Evolutionary conservation across 129 eudicot species (phyloP).

Genomic region (Tagetes patula): DNA sequence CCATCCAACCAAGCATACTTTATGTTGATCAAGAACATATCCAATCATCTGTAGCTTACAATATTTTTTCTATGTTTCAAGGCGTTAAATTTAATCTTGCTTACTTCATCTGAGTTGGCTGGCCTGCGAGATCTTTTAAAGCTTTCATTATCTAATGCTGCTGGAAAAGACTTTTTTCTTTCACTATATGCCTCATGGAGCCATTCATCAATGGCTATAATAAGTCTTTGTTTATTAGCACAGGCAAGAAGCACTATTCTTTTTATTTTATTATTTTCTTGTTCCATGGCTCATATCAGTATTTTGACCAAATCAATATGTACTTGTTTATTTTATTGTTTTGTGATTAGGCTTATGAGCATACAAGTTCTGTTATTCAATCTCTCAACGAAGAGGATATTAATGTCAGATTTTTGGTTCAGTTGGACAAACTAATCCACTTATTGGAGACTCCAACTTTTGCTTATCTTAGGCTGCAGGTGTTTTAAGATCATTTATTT

Average conservation of each 20-base stretch:
- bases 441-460: conserved; percentile 89
- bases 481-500: conserved; percentile 14
- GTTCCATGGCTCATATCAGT: neutral
- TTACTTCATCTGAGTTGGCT: conserved; percentile 82
- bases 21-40: neutral
- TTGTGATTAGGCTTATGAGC: conserved; percentile 66
- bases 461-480: conserved; percentile 95
- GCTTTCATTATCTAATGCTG: conserved; percentile 57
- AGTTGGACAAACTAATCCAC: conserved; percentile 80
- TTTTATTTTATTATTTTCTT: conserved; percentile 19
- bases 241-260: conserved; percentile 52
- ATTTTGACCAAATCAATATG: neutral
- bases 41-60: neutral
- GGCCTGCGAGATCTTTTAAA: conserved; percentile 75
- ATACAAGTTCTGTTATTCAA: conserved; percentile 80
- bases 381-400: conserved; percentile 87
- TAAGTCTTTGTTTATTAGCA: conserved; percentile 91
- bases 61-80: conserved; percentile 25
- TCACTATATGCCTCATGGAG: conserved; percentile 91
- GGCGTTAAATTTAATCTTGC: conserved; percentile 87
- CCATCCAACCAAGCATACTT: neutral
- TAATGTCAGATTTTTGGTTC: conserved; percentile 77
- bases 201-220: conserved; percentile 92
- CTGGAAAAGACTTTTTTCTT: conserved; percentile 77
- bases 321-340: conserved; percentile 6